phyloP scores from a whole-genome alignment of 768 basidiomycete genomes.

The Tricholomella constricta region DNA sequence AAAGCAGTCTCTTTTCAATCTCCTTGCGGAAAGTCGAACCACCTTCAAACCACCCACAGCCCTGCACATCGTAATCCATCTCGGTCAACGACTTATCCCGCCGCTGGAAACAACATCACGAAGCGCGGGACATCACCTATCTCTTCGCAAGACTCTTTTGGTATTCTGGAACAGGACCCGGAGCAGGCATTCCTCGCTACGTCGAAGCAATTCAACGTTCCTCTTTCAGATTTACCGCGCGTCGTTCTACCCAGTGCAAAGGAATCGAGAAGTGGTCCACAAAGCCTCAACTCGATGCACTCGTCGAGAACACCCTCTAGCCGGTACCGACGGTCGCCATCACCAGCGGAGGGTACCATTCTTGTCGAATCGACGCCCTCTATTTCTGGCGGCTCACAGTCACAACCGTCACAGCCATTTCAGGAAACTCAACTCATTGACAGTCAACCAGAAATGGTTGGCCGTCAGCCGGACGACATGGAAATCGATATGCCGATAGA shows the following conservation, averaged over 20 bases:
- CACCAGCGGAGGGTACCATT: constrained; percentile 22
- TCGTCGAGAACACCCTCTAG: constrained; percentile 2
- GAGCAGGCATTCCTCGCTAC: constrained; percentile 46
- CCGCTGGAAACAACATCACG: not conserved
- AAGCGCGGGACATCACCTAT: constrained; percentile 18
- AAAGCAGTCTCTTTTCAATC: constrained; percentile 37
- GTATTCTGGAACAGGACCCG: constrained; percentile 48
- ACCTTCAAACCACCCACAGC: constrained; percentile 15
- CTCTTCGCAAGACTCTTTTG: constrained; percentile 66
- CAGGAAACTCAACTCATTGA: constrained; percentile 27
- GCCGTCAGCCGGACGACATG: constrained; percentile 12
- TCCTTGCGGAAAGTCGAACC: constrained; percentile 20
- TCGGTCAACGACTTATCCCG: constrained; percentile 16
- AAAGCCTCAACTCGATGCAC: constrained; percentile 4
- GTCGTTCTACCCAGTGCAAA: constrained; percentile 5
- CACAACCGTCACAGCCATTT: constrained; percentile 24
- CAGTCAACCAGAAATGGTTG: constrained; percentile 21
- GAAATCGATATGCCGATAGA: constrained; percentile 13
- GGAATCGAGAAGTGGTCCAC: not conserved
- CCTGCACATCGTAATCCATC: constrained; percentile 17
- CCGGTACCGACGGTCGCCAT: constrained; percentile 8
- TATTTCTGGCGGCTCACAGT: constrained; percentile 42
- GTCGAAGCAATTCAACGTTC: constrained; percentile 54
- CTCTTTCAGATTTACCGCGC: constrained; percentile 56
- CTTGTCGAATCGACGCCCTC: constrained; percentile 61